These are phyloP conservation scores for Endoconidiophora laricicola DNA, from an alignment of 2,329 filamentous ascomycete species.

Conservation along the genomic window DNA sequence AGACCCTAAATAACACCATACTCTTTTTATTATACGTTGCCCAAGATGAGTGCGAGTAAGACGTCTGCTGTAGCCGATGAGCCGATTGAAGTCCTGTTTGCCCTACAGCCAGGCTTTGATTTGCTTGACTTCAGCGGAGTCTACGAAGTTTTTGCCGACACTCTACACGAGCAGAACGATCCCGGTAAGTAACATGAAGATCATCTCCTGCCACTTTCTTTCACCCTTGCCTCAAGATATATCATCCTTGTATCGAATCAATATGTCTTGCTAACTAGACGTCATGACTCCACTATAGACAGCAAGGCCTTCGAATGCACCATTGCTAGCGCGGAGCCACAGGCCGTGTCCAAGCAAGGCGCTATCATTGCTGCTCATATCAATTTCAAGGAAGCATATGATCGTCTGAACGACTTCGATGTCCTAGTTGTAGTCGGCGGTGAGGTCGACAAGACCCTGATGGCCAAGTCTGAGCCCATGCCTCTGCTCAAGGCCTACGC, in stretches of 20 bases:
- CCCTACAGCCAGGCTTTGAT: constrained; percentile 42
- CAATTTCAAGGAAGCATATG: constrained; percentile 61
- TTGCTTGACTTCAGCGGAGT: constrained; percentile 41
- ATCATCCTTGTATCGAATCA: background rate
- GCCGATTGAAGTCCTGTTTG: constrained; percentile 43
- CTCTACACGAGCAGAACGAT: constrained; percentile 37
- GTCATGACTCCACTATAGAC: constrained; percentile 21
- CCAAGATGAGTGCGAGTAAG: constrained; percentile 41
- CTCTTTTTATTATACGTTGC: constrained; percentile 15
- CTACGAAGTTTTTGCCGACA: constrained; percentile 32
- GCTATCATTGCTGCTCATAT: constrained; percentile 58
- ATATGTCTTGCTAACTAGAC: background rate
- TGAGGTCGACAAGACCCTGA: constrained; percentile 44
- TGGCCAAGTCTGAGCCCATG: constrained; percentile 52
- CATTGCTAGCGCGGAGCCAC: constrained; percentile 34
- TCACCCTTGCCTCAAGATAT: background rate
- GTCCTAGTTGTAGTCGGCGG: constrained; percentile 66
- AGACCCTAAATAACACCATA: background rate
- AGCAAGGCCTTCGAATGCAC: constrained; percentile 43
- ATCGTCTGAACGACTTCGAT: constrained; percentile 59
- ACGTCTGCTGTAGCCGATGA: constrained; percentile 41
- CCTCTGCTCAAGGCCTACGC: constrained; percentile 59
- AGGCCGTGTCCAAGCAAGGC: constrained; percentile 44
- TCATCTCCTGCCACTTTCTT: background rate
- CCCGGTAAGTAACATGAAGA: constrained; percentile 25